phyloP scores from a whole-genome alignment of 805 yeast species.

The Lipomyces oligophaga region DNA sequence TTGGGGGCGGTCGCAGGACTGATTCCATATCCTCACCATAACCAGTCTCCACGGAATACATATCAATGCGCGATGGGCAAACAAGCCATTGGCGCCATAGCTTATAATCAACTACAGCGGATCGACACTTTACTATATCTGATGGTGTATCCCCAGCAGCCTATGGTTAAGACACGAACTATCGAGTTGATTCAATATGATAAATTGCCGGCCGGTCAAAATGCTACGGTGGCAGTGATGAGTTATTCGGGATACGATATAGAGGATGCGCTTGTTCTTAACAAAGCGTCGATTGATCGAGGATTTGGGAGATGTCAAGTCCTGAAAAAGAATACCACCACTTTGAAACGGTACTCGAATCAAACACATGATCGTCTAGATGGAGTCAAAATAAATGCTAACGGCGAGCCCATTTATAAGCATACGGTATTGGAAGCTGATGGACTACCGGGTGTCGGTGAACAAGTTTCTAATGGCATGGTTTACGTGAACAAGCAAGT shows the following conservation, averaged over 20 bases:
- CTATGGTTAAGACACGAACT: slow-evolving; percentile 97
- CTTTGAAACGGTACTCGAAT: slow-evolving; percentile 86
- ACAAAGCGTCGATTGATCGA: slow-evolving; percentile 88
- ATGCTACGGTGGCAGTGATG: slow-evolving; percentile 98
- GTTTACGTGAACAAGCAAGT: slow-evolving; percentile 90
- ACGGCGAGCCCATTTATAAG: slow-evolving; percentile 72
- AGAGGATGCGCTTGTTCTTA: slow-evolving; percentile 94
- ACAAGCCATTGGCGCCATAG: slow-evolving; percentile 99
- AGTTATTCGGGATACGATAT: slow-evolving; percentile 98
- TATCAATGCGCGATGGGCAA: slow-evolving; percentile 99
- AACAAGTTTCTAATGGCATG: slow-evolving; percentile 85
- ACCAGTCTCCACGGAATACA: slow-evolving; percentile 98
- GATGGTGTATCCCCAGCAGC: slow-evolving; percentile 99
- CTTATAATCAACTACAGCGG: slow-evolving; percentile 92
- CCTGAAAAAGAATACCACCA: slow-evolving; percentile 83
- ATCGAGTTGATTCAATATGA: slow-evolving; percentile 94
- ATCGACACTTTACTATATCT: slow-evolving; percentile 89
- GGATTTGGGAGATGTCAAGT: slow-evolving; percentile 99
- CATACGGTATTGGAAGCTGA: slow-evolving; percentile 88
- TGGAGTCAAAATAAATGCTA: slow-evolving; percentile 81
- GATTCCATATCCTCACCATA: slow-evolving; percentile 99
- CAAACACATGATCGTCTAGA: slow-evolving; percentile 88
- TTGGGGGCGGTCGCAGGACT: slow-evolving; percentile 96
- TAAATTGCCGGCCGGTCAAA: slow-evolving; percentile 97
- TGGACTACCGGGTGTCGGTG: slow-evolving; percentile 96